Evolutionary conservation across 208 protist species (phyloP).

Genomic region (Porcisia deanei): DNA sequence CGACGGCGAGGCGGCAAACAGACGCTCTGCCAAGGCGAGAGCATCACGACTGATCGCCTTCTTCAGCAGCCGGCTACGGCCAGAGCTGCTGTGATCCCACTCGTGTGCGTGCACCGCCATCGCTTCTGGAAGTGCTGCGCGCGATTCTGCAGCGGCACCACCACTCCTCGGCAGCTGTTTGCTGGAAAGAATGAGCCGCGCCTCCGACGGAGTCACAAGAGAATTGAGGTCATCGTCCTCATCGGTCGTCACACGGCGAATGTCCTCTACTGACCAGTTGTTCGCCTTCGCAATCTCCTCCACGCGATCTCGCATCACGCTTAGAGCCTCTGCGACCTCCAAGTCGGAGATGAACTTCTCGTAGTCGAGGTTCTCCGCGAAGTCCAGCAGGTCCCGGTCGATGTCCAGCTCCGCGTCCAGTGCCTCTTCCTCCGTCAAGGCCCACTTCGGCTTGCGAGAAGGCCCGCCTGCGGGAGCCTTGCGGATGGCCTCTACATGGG

Average conservation of each 20-base stretch:
- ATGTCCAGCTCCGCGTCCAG: constrained; percentile 77
- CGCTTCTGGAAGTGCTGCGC: constrained; percentile 31
- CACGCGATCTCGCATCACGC: constrained; percentile 91
- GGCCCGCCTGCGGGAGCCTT: constrained; percentile 16
- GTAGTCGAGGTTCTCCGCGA: constrained; percentile 88
- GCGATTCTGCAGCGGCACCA: constrained; percentile 6
- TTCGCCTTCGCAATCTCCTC: constrained; percentile 76
- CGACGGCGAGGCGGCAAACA: constrained; percentile 74
- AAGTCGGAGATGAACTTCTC: constrained; percentile 91
- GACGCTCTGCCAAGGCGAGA: constrained; percentile 77
- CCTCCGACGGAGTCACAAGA: constrained; percentile 32
- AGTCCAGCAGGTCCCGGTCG: constrained; percentile 78
- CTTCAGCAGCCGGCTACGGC: constrained; percentile 53
- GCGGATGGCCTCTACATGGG: constrained; percentile 10
- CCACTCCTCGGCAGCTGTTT: constrained; percentile 4
- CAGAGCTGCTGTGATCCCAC: constrained; percentile 55
- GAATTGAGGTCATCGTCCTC: constrained; percentile 49
- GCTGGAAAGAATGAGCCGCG: constrained; percentile 9
- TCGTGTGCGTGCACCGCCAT: constrained; percentile 52
- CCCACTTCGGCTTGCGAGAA: constrained; percentile 86
- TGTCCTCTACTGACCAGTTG: constrained; percentile 72
- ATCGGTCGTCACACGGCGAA: constrained; percentile 42
- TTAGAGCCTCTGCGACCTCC: constrained; percentile 86
- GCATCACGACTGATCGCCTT: constrained; percentile 81
- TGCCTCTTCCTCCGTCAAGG: constrained; percentile 91